Base-by-base conservation (phyloP, 768 basidiomycete genomes). In the Fomitopsis pulvina region DNA sequence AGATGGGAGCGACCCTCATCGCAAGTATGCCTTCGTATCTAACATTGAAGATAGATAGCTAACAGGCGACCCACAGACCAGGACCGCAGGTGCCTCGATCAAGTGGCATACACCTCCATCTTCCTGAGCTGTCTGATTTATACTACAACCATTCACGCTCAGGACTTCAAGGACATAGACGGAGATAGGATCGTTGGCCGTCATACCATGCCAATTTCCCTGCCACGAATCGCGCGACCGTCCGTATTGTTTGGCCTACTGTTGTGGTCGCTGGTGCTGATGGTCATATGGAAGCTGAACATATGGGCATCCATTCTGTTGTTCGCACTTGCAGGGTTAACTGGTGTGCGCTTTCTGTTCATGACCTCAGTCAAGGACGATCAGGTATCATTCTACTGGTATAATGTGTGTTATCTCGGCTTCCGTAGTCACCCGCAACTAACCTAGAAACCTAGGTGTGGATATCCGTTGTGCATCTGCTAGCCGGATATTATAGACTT, bases 71-170 rank as follows among this genome's bases (percentile, higher is more conserved):
- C 40, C 11, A 10, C 8, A 50, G 62, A 38, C 57, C n/a, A n/a
- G n/a, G n/a, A n/a, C n/a, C n/a, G 56, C 32, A 49, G 54, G 8
- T 43, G 48, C 28, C 46, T 60, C 9, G 52, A 63, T 49, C 25
- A 32, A 6, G 52, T 52, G 25, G 55, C 61, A 9, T 20, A 61
- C 3, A 24, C 50, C 25, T 52, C 63, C 2, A 50, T 68, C 30
- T 37, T 52, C 28, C 47, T 61, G 8, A 71, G 68, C 41, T 52
- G 60, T 0, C 45, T 60, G 9, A 62, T 69, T 12, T 60, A 70
- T 7, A 45, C 64, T 37, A 67, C 66, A 7, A 73, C 71, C 2
- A 67, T 70, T 10, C 68, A 72, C 28, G 64, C 66, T 0, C 53
- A 51, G 27, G 53, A 55, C 34, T 55, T 51, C 50, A 55, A 51